Evolutionary conservation across 176 grass and related monocot species (phyloP), one percentile per base, ranked within the genome.

Genomic region (Triticum urartu): DNA sequence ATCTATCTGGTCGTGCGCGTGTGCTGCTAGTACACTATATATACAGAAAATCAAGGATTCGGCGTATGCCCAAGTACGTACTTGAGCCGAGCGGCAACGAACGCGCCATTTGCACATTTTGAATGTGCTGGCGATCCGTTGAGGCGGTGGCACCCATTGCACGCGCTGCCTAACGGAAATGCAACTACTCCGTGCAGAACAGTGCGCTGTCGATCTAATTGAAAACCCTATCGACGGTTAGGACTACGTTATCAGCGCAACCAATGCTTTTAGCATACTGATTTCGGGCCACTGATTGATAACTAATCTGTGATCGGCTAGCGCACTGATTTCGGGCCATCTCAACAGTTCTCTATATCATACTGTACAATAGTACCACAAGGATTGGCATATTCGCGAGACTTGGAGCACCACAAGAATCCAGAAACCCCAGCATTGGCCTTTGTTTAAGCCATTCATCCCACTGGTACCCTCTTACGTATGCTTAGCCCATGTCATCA

Each of bases 161-260:
- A 79, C 43, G 24, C 79, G 65, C 67, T 18, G 14, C 48, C 13
- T 50, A 5, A 56, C 6, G 11, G 28, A 72, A 22, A 72, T 12
- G 52, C 9, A 42, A 5, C 13, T 28, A 14, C 52, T 9, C 9
- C 25, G 35, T 2, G 15, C 21, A 26, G 2, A 14, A 20, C 14
- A 24, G 11, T 72, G 43, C 6, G 45, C 74, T 75, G 47, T 52
- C 40, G 4, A 43, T 74, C 32, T 33, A 72, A 78, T 38, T 22
- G 63, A 9, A 35, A 66, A 43, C 64, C 24, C 72, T 63, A 18
- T 25, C 32, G 56, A 80, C 21, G 7, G 89, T 87, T 90, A 20
- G 68, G 58, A 80, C 85, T 60, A 48, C 30, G 20, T 60, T 79
- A 18, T 91, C 64, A 63, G 2, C 69, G 68, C 12, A 64, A 35